Evolutionary conservation across 306 rosid species (phyloP).

Genomic region (Quercus cerris): DNA sequence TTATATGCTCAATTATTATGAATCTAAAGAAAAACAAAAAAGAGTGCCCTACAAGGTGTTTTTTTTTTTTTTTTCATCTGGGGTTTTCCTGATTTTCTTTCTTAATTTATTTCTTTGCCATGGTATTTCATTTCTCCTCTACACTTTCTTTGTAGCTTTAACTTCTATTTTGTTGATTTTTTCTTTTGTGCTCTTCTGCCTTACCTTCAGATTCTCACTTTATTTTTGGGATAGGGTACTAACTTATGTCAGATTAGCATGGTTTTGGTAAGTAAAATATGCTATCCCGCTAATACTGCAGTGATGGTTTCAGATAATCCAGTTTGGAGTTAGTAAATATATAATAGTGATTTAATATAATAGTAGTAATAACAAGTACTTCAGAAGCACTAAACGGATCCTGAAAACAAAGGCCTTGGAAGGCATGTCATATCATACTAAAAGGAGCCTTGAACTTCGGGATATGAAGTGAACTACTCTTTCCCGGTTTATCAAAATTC

Average conservation of each 20-base stretch:
- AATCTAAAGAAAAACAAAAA: too few relatives aligned
- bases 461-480: background rate
- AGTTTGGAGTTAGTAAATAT: background rate
- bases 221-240: background rate
- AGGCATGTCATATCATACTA: background rate
- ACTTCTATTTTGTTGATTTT: background rate
- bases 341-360: background rate
- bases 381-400: background rate
- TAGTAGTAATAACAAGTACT: background rate
- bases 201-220: background rate
- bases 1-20: too few relatives aligned
- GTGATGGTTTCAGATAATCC: background rate
- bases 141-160: background rate
- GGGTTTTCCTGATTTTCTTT: background rate
- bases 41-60: too few relatives aligned
- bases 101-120: background rate
- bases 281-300: background rate
- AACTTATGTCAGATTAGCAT: background rate
- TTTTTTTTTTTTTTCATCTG: background rate
- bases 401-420: background rate
- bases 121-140: background rate
- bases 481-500: background rate
- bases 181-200: background rate
- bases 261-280: background rate
- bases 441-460: background rate